A percentile compares a stretch with the other conserved stretches of the same genome.
These are phyloP conservation scores for Fistulinella prunicolor DNA, from an alignment of 768 basidiomycete species.

Conservation along the genomic window DNA sequence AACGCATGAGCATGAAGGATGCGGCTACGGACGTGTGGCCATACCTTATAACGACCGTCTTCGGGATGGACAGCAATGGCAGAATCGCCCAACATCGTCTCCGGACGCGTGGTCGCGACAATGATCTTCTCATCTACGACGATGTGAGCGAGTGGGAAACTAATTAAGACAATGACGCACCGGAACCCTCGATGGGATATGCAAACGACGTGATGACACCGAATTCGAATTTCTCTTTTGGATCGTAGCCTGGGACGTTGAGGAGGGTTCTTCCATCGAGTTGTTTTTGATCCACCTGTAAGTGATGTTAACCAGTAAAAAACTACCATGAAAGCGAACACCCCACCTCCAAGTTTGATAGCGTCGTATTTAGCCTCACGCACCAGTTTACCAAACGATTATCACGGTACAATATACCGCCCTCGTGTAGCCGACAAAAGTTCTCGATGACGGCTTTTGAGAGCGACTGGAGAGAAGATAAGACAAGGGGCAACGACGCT, in stretches of 20 bases:
- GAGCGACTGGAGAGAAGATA: conserved; percentile 44
- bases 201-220: conserved; percentile 97
- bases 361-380: conserved; percentile 88
- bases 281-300: conserved; percentile 72
- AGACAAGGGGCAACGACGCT: background rate
- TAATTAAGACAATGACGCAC: conserved; percentile 35
- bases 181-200: conserved; percentile 84
- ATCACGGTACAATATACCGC: conserved; percentile 89
- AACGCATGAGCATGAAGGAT: too few species aligned
- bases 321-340: background rate
- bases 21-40: conserved; percentile 49
- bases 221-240: conserved; percentile 96
- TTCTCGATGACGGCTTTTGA: conserved; percentile 89
- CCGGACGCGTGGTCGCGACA: conserved; percentile 96
- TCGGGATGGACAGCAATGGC: conserved; percentile 96
- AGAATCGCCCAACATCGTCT: conserved; percentile 98
- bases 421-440: conserved; percentile 89
- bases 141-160: background rate
- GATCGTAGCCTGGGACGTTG: conserved; percentile 90
- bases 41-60: conserved; percentile 81
- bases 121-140: conserved; percentile 79
- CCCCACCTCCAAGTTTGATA: conserved; percentile 95
- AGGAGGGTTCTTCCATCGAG: conserved; percentile 81
- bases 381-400: conserved; percentile 99
- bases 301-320: background rate